These are phyloP conservation scores for Nothomitra cinnamomea DNA, from an alignment of 2,329 filamentous ascomycete genomes.

Conservation along the genomic window DNA sequence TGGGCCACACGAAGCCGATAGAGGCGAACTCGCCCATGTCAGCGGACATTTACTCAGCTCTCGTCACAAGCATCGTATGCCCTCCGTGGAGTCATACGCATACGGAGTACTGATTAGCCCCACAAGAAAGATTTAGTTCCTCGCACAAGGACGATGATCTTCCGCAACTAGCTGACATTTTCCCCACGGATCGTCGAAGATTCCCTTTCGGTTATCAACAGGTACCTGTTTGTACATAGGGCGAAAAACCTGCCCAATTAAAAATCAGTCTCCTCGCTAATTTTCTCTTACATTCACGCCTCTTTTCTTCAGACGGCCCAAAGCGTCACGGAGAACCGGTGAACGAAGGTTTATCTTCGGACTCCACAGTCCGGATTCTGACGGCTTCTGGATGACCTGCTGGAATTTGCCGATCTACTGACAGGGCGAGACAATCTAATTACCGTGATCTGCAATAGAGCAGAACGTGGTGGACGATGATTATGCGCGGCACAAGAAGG, in stretches of 20 bases:
- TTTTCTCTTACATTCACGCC: not conserved
- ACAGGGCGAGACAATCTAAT: too few relatives aligned
- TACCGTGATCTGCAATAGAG: not conserved
- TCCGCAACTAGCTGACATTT: not conserved
- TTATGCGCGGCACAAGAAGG: not conserved
- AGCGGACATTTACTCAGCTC: too few relatives aligned
- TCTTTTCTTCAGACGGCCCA: not conserved
- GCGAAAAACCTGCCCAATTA: not conserved
- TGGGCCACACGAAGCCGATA: too few relatives aligned
- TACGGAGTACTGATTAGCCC: not conserved
- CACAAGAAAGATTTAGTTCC: not conserved
- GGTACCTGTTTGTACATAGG: not conserved
- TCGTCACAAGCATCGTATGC: not conserved
- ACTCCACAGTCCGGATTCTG: too few relatives aligned
- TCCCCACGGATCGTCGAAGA: constrained; percentile 1
- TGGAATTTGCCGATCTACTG: too few relatives aligned
- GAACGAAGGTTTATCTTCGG: too few relatives aligned
- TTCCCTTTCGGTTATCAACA: constrained; percentile 1
- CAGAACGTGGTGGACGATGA: not conserved
- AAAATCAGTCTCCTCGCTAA: not conserved
- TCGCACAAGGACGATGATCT: constrained; percentile 1
- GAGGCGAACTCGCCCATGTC: too few relatives aligned
- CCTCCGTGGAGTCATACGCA: not conserved
- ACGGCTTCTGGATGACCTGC: too few relatives aligned
- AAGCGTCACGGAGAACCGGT: too few relatives aligned